Conservation (phyloP, 2,329 filamentous ascomycete species). For the Magnaporthiopsis rhizophila region DNA sequence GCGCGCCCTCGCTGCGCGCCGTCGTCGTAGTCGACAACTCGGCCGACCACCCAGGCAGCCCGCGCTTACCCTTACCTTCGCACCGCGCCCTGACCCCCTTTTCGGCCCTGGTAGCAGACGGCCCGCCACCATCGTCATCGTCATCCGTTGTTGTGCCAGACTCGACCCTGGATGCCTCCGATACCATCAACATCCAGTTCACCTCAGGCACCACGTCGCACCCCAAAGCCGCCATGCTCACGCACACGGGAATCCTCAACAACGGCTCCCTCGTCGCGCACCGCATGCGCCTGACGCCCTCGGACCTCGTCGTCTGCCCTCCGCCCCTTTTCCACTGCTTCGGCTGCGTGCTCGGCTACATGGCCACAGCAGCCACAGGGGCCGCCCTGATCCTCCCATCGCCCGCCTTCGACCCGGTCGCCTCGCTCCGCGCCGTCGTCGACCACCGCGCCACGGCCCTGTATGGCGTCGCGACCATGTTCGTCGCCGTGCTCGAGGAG, state of each 20-base stretch:
- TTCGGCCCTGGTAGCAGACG: constrained; percentile 25
- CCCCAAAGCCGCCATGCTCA: constrained; percentile 87
- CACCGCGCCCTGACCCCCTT: constrained; percentile 37
- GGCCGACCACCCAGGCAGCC: constrained; percentile 31
- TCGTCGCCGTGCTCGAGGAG: constrained; percentile 75
- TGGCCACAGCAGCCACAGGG: constrained; percentile 80
- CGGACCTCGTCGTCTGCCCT: constrained; percentile 75
- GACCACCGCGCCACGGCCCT: constrained; percentile 54
- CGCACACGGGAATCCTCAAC: constrained; percentile 81
- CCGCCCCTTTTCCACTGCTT: constrained; percentile 89
- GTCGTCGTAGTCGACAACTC: constrained; percentile 79
- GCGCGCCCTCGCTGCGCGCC: constrained; percentile 60
- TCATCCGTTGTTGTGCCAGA: constrained; percentile 32
- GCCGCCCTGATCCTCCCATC: constrained; percentile 76
- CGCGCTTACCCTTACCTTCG: constrained; percentile 32
- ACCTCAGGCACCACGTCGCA: constrained; percentile 88
- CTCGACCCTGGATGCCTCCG: constrained; percentile 44
- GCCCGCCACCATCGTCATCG: constrained; percentile 11
- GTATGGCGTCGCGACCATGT: constrained; percentile 94
- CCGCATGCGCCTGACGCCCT: constrained; percentile 69
- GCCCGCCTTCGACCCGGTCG: constrained; percentile 76
- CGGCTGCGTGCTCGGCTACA: constrained; percentile 85
- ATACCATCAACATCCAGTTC: constrained; percentile 92
- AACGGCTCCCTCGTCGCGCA: constrained; percentile 80
- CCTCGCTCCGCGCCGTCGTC: constrained; percentile 52